Conservation (phyloP, 495 filamentous ascomycete genomes). For the Neurospora sp. region DNA sequence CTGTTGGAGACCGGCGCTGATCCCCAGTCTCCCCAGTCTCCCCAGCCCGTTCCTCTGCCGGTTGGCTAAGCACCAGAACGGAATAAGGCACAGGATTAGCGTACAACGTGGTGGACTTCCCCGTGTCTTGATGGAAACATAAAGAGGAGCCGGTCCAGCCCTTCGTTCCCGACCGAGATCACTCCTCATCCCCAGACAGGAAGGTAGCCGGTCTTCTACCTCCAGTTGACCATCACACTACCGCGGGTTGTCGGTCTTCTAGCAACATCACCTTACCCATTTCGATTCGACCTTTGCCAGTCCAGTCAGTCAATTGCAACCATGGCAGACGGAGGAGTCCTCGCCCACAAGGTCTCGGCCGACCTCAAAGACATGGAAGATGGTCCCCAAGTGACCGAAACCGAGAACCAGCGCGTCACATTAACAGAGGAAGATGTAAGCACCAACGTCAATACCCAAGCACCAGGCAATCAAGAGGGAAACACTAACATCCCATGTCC, state of each 20-base stretch:
- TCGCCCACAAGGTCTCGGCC: not conserved
- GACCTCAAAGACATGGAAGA: not conserved
- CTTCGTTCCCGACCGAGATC: not conserved
- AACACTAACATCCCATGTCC: not conserved
- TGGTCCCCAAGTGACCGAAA: not conserved
- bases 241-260: not conserved
- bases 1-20: not conserved
- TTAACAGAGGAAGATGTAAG: conserved; percentile 10
- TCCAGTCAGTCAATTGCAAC: not conserved
- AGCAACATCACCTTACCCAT: not conserved
- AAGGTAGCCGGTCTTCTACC: not conserved
- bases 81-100: not conserved
- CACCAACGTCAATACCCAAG: no score
- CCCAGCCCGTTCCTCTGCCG: not conserved
- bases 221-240: not conserved
- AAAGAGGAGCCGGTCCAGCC: not conserved
- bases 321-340: not conserved
- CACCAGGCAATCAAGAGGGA: no score
- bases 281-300: not conserved
- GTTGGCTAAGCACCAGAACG: not conserved
- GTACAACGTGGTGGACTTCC: not conserved
- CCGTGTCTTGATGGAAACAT: not conserved
- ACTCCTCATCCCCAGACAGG: not conserved
- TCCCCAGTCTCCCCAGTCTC: not conserved
- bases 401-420: conserved; percentile 1